Evolutionary conservation across 2,329 filamentous ascomycete genomes (phyloP), one percentile per base, ranked within the genome.

Genomic region (Stagonosporopsis chrysanthemi): DNA sequence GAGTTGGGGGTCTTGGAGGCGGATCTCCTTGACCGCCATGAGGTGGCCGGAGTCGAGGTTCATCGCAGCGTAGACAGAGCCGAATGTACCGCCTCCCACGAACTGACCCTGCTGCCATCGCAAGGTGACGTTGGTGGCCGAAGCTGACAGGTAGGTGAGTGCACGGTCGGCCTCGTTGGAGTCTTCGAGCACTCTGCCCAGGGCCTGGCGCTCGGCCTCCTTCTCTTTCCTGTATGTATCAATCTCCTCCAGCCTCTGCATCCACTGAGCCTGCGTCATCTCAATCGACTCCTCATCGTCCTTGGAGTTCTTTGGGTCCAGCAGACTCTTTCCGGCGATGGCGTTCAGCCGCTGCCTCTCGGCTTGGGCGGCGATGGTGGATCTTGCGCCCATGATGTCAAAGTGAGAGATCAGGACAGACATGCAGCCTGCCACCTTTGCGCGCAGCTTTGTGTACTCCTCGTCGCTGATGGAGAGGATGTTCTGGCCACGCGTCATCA

Each of bases 41-140:
- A 98, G 80, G 72, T 96, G 92, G 56, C 94, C 94, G 24, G 92
- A 94, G 78, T 99, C 96, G 49, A 99, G 82, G 72, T 99, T 97
- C 85, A 98, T 96, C 31, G 93, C 95, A 31, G 92, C 92, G 71
- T 99, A 99, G 11, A 99, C 95, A 50, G 93, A 97, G 61, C 95
- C 95, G 77, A 99, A 99, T 0, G 94, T 97, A 65, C 95, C 95
- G 49, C 95, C 94, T 47, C 95, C 95, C 40, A 99, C 92, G 73
- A 96, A 99, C 69, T 96, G 92, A n/a, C 95, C 95, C 81, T 97
- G 95, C 75, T 98, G 95, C 95, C 95, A 99, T 62, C 95, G 89
- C 79, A 98, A 87, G 41, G 91, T 96, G 56, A 98, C 90, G 73
- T 98, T 98, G 22, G 92, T 97, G 14, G 94, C 92, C 38, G 92